Conservation (phyloP, 257 asterid species). For the Solanum lycopersicoides region DNA sequence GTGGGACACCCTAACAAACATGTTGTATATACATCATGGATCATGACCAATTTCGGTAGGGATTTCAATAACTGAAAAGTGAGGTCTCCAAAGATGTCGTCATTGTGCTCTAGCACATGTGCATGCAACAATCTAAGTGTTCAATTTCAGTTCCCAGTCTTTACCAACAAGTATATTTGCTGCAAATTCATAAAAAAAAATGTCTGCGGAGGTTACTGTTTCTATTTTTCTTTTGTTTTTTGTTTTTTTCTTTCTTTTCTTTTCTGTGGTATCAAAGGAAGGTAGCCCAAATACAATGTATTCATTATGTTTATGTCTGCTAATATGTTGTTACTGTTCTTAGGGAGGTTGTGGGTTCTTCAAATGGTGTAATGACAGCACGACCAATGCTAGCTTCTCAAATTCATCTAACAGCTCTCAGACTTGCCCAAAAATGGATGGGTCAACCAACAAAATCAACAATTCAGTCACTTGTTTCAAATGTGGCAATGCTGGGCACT, state of each 20-base stretch:
- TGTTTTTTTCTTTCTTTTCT: not conserved
- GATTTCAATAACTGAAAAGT: not conserved
- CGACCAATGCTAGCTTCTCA: not conserved
- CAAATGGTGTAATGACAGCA: constrained; percentile 10
- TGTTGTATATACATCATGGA: not conserved
- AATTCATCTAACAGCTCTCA: not conserved
- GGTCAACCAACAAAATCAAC: constrained; percentile 3
- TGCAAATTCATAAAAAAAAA: not conserved
- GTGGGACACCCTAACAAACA: not conserved
- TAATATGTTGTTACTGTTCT: not conserved
- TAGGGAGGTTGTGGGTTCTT: constrained; percentile 13
- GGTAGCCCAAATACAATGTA: not conserved
- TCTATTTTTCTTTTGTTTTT: not conserved
- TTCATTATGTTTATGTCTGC: not conserved
- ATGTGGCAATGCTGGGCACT: constrained; percentile 13
- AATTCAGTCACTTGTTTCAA: constrained; percentile 2
- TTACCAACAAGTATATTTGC: not conserved
- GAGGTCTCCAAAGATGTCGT: not conserved
- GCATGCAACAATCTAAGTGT: not conserved
- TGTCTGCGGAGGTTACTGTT: not conserved
- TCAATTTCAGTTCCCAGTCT: not conserved
- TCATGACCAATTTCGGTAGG: not conserved
- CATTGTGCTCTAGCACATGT: not conserved
- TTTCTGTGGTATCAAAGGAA: not conserved
- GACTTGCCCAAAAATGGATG: not conserved